These are phyloP conservation scores for Aureoboletus auriporus DNA, from an alignment of 768 basidiomycete species.

Conservation along the genomic window DNA sequence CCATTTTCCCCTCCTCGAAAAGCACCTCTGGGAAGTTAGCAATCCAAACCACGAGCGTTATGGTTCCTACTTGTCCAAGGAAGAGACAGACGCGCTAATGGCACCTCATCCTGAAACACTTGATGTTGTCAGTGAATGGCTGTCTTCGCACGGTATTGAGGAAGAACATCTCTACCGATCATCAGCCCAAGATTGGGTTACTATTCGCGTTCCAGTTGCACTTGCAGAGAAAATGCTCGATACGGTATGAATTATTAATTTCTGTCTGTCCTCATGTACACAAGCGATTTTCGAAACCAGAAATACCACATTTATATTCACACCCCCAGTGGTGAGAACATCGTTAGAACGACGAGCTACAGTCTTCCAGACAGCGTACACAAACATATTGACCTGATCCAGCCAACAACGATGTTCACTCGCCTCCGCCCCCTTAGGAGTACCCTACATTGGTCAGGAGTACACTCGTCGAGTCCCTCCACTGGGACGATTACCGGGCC, in stretches of 20 bases:
- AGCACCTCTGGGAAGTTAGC: constrained; percentile 53
- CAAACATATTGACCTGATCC: constrained; percentile 60
- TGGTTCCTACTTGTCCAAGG: constrained; percentile 57
- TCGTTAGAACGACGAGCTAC: constrained; percentile 67
- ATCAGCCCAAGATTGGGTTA: constrained; percentile 68
- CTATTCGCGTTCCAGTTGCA: constrained; percentile 50
- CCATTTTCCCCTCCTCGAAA: constrained; percentile 46
- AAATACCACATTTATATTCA: constrained; percentile 64
- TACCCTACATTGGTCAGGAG: constrained; percentile 34
- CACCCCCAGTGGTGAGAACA: constrained; percentile 43
- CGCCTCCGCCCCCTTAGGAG: constrained; percentile 41
- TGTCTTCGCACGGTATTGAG: constrained; percentile 49
- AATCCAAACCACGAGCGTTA: constrained; percentile 53
- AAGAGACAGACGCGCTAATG: constrained; percentile 59
- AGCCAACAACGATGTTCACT: constrained; percentile 69
- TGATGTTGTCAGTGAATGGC: constrained; percentile 56
- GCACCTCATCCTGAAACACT: constrained; percentile 54
- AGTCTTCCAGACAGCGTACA: constrained; percentile 59
- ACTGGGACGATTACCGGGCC: constrained; percentile 22
- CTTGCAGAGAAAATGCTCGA: constrained; percentile 68
- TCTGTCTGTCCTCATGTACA: neutral
- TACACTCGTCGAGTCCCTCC: neutral
- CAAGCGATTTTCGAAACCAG: constrained; percentile 31
- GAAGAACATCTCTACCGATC: constrained; percentile 49
- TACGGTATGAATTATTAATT: constrained; percentile 41